Conservation (phyloP, 192 early-diverging fungal genomes). For the Coemansia sp. region DNA sequence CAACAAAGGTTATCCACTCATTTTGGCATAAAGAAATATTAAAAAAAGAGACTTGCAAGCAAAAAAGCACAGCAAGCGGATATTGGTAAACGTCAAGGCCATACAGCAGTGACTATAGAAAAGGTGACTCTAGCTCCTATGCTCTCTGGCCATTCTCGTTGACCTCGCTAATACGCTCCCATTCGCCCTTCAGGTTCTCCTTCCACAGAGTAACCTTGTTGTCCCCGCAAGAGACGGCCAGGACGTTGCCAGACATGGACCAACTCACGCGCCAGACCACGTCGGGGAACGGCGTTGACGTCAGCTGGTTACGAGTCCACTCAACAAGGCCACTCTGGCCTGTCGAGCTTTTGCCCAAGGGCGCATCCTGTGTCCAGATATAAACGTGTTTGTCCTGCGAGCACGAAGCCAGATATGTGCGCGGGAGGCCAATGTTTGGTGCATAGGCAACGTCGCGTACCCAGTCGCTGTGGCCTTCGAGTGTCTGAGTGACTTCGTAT, state of each 20-base stretch:
- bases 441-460: constrained; percentile 97
- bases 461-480: constrained; percentile 96
- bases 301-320: constrained; percentile 76
- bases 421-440: constrained; percentile 88
- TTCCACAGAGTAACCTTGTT: constrained; percentile 98
- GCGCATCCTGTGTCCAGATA: constrained; percentile 90
- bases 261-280: constrained; percentile 99
- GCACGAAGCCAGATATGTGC: constrained; percentile 87
- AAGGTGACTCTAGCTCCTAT: background rate
- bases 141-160: constrained; percentile 45
- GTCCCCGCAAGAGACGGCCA: constrained; percentile 95
- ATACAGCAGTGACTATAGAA: background rate
- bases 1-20: background rate
- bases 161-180: constrained; percentile 81
- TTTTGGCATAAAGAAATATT: background rate
- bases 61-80: background rate
- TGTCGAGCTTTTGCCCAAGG: constrained; percentile 13
- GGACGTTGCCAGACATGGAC: constrained; percentile 90
- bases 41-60: background rate
- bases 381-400: constrained; percentile 96
- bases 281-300: constrained; percentile 82
- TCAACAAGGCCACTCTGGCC: constrained; percentile 29
- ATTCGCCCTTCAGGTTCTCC: constrained; percentile 89
- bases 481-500: constrained; percentile 76
- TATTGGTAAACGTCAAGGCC: constrained; percentile 1